Conservation (phyloP, 129 eudicot genomes). For the Saposhnikovia divaricata region DNA sequence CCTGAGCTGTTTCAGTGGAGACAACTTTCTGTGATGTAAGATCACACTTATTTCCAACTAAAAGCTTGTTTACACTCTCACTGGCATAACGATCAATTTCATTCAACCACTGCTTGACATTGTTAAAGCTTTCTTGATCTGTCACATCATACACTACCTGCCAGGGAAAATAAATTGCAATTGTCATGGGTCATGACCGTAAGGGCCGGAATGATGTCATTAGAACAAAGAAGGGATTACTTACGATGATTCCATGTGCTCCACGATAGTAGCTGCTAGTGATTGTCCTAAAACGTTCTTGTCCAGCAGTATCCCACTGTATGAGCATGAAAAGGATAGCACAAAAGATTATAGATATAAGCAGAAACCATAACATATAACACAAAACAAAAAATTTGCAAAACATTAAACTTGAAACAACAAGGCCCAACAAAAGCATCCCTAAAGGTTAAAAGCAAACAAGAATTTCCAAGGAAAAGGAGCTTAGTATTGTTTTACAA, state of each 20-base stretch:
- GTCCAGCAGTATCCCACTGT: constrained; percentile 11
- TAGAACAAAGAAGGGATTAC: constrained; percentile 5
- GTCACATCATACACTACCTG: constrained; percentile 99
- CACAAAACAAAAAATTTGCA: background rate
- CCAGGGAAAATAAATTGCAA: background rate
- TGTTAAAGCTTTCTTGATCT: constrained; percentile 94
- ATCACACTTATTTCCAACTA: constrained; percentile 93
- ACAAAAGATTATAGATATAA: background rate
- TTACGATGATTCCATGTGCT: constrained; percentile 34
- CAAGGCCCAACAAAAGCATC: background rate
- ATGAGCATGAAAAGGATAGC: background rate
- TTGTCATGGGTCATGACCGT: background rate
- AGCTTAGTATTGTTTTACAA: background rate
- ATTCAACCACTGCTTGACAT: constrained; percentile 91
- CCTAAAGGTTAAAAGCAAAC: background rate
- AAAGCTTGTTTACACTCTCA: constrained; percentile 91
- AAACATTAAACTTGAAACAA: background rate
- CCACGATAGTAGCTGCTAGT: constrained; percentile 11
- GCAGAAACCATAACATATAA: background rate
- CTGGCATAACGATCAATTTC: constrained; percentile 96
- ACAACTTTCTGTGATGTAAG: constrained; percentile 81
- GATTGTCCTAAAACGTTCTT: constrained; percentile 5
- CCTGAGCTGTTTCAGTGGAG: constrained; percentile 87
- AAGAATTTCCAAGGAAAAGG: background rate
- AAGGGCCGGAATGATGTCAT: background rate